phyloP scores from a whole-genome alignment of 73 alveolate genomes.

The Paramecium caudatum region DNA sequence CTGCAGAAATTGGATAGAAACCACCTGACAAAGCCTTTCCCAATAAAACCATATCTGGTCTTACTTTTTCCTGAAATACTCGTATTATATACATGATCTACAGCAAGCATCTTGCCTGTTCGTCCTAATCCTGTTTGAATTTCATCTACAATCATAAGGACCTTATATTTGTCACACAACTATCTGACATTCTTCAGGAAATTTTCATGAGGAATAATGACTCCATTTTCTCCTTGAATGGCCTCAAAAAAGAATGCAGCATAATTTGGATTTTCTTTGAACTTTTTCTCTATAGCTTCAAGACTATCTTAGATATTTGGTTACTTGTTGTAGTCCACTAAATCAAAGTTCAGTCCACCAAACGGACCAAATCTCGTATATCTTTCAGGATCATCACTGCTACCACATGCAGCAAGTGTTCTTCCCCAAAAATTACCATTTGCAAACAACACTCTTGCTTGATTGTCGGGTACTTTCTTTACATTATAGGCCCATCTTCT shows the following conservation, averaged over 20 bases:
- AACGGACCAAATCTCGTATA: conserved; percentile 94
- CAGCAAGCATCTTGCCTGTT: conserved; percentile 93
- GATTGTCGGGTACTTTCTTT: conserved; percentile 89
- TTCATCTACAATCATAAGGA: conserved; percentile 92
- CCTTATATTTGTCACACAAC: conserved; percentile 89
- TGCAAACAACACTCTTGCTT: conserved; percentile 85
- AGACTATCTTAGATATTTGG: conserved; percentile 34
- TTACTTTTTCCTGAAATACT: conserved; percentile 74
- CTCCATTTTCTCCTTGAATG: conserved; percentile 98
- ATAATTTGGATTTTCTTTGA: conserved; percentile 79
- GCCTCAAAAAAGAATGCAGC: conserved; percentile 92
- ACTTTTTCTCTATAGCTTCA: conserved; percentile 80
- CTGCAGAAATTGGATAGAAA: conserved; percentile 91
- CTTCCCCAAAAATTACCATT: conserved; percentile 97
- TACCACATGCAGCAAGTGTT: conserved; percentile 94
- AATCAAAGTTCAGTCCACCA: conserved; percentile 90
- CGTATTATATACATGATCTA: conserved; percentile 76
- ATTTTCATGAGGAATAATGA: conserved; percentile 85
- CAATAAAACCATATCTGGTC: conserved; percentile 87
- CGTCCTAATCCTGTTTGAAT: conserved; percentile 96
- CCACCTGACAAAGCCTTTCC: conserved; percentile 96
- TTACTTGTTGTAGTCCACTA: conserved; percentile 86
- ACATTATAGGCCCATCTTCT: conserved; percentile 97
- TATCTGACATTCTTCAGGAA: conserved; percentile 73
- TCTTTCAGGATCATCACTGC: conserved; percentile 92